These are phyloP conservation scores for Coemansia sp. DNA, from an alignment of 192 early-diverging fungal species.

Conservation along the genomic window DNA sequence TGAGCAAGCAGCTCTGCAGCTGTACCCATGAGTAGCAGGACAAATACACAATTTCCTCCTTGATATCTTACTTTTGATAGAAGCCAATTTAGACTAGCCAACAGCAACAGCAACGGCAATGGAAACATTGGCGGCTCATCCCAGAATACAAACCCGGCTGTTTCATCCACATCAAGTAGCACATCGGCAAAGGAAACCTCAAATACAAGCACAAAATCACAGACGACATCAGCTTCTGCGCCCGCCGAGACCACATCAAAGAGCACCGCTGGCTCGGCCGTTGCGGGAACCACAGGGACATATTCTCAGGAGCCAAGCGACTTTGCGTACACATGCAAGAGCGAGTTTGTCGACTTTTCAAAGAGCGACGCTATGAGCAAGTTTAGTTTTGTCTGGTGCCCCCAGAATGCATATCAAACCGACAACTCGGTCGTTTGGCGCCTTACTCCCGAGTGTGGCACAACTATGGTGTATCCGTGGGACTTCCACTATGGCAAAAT, in stretches of 20 bases:
- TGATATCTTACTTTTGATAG: too few relatives aligned
- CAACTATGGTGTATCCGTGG: conserved; percentile 45
- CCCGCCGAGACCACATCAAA: too few relatives aligned
- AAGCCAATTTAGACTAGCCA: not conserved
- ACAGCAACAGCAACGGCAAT: too few relatives aligned
- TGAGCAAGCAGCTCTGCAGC: conserved; percentile 35
- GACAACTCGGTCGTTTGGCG: conserved; percentile 29
- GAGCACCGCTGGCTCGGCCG: too few relatives aligned
- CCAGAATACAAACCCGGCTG: too few relatives aligned
- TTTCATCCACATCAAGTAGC: too few relatives aligned
- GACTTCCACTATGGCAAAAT: conserved; percentile 32
- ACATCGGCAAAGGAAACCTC: too few relatives aligned
- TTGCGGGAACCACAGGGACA: too few relatives aligned
- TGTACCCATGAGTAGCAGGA: not conserved
- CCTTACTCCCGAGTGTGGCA: conserved; percentile 40
- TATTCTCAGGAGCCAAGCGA: conserved; percentile 18
- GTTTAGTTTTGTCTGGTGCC: conserved; percentile 46
- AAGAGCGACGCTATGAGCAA: conserved; percentile 23
- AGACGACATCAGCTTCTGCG: too few relatives aligned
- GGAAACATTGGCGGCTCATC: too few relatives aligned
- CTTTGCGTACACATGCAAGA: conserved; percentile 19
- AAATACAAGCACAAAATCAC: too few relatives aligned
- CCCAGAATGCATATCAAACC: conserved; percentile 41
- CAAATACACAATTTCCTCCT: too few relatives aligned
- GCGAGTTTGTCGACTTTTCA: conserved; percentile 36